Conservation (phyloP, 2,329 filamentous ascomycete genomes). For the Talaromyces sp. region DNA sequence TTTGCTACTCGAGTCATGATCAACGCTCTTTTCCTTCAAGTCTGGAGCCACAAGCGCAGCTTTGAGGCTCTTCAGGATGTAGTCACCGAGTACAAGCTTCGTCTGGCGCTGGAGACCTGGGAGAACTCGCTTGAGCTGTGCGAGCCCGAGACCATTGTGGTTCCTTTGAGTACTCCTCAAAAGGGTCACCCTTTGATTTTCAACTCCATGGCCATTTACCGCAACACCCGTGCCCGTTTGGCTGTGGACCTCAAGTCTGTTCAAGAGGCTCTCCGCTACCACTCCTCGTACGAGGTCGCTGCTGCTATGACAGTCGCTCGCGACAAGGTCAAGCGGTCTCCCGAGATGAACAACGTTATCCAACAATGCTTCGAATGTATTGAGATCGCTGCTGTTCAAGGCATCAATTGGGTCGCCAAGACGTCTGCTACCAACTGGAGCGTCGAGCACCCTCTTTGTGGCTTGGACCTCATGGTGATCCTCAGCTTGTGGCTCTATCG, state of each 20-base stretch:
- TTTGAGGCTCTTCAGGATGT: conserved; percentile 97
- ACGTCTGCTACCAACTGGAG: conserved; percentile 99
- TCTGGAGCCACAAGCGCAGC: conserved; percentile 98
- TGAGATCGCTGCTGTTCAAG: conserved; percentile 89
- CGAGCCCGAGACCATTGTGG: conserved; percentile 82
- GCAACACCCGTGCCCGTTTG: conserved; percentile 85
- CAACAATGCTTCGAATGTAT: conserved; percentile 97
- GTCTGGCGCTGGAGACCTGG: conserved; percentile 96
- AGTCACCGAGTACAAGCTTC: conserved; percentile 95
- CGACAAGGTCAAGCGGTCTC: conserved; percentile 88
- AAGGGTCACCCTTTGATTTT: conserved; percentile 95
- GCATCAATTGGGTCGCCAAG: conserved; percentile 95
- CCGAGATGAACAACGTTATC: conserved; percentile 98
- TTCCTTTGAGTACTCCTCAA: conserved; percentile 88
- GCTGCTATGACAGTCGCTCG: conserved; percentile 93
- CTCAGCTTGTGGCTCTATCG: conserved; percentile 97
- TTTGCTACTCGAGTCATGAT: conserved; percentile 98
- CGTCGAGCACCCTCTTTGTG: conserved; percentile 93
- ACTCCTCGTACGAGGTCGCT: conserved; percentile 94
- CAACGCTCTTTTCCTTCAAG: conserved; percentile 95
- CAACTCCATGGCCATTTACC: conserved; percentile 96
- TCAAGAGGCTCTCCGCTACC: conserved; percentile 93
- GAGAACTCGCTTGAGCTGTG: conserved; percentile 92
- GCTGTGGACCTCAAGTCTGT: conserved; percentile 95
- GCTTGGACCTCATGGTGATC: conserved; percentile 95